Evolutionary conservation across 2,329 filamentous ascomycete genomes (phyloP).

Genomic region (Colletotrichum coccodes): DNA sequence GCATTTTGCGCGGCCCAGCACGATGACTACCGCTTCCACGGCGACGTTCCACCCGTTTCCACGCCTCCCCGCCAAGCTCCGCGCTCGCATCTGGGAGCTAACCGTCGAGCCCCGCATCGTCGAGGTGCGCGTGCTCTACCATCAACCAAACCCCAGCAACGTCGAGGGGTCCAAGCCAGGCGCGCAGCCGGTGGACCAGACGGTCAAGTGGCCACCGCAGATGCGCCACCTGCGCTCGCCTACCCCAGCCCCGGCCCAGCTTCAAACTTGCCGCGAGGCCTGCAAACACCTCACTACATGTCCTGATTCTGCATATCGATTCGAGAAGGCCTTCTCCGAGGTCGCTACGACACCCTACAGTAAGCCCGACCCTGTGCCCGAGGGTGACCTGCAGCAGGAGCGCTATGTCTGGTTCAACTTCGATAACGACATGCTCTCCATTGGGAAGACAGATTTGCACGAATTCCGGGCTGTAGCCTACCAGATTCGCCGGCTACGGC

Average conservation of each 20-base stretch:
- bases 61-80: neutral
- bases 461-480: neutral
- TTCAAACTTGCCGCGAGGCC: slow-evolving; percentile 2
- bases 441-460: neutral
- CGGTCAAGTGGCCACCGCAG: neutral
- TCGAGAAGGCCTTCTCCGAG: neutral
- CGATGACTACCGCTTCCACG: neutral
- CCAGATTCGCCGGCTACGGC: neutral
- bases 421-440: neutral
- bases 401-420: slow-evolving; percentile 22
- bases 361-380: neutral
- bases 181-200: neutral
- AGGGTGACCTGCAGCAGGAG: neutral
- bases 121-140: slow-evolving; percentile 1
- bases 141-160: neutral
- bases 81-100: slow-evolving; percentile 1
- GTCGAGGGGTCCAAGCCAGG: neutral
- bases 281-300: neutral
- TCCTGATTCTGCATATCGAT: neutral
- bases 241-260: neutral
- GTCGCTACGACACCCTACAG: neutral
- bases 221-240: slow-evolving; percentile 3
- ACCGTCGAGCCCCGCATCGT: slow-evolving; percentile 8
- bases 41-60: slow-evolving; percentile 8
- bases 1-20: neutral